These are phyloP conservation scores for Hemileia vastatrix DNA, from an alignment of 1,284 basidiomycete species.

Conservation along the genomic window DNA sequence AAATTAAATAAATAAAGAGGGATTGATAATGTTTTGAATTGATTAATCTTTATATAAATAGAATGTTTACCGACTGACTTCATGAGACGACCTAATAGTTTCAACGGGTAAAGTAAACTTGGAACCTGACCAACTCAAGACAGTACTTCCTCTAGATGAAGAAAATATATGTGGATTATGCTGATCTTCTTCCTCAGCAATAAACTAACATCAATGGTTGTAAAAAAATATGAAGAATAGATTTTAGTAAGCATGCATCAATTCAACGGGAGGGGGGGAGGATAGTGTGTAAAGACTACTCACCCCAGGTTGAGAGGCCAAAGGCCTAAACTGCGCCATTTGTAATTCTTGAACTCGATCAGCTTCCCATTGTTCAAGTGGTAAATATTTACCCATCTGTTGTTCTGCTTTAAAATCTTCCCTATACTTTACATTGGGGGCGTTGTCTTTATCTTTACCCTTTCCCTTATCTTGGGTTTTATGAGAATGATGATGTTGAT, in stretches of 20 bases:
- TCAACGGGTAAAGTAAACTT: constrained; percentile 14
- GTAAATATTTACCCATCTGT: too few species aligned
- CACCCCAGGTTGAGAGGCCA: constrained; percentile 7
- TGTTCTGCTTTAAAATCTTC: too few species aligned
- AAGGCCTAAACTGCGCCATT: constrained; percentile 1
- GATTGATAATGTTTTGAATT: neutral
- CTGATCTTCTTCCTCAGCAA: neutral
- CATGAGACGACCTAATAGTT: constrained; percentile 9
- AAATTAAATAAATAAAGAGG: neutral
- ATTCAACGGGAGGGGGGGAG: neutral
- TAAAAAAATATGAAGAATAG: neutral
- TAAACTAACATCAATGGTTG: neutral
- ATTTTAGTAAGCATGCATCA: too few species aligned
- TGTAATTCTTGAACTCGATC: constrained; percentile 4
- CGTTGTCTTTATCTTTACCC: too few species aligned
- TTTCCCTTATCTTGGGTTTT: too few species aligned
- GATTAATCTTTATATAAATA: neutral
- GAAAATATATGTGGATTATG: constrained; percentile 18
- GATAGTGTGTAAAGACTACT: neutral
- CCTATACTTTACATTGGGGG: too few species aligned
- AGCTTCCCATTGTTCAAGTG: too few species aligned
- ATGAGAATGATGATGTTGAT: too few species aligned
- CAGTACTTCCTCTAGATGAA: neutral
- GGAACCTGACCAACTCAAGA: constrained; percentile 2
- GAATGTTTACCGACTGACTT: neutral